Evolutionary conservation across 2,329 filamentous ascomycete genomes (phyloP).

Genomic region (Scleromitrula shiraiana): DNA sequence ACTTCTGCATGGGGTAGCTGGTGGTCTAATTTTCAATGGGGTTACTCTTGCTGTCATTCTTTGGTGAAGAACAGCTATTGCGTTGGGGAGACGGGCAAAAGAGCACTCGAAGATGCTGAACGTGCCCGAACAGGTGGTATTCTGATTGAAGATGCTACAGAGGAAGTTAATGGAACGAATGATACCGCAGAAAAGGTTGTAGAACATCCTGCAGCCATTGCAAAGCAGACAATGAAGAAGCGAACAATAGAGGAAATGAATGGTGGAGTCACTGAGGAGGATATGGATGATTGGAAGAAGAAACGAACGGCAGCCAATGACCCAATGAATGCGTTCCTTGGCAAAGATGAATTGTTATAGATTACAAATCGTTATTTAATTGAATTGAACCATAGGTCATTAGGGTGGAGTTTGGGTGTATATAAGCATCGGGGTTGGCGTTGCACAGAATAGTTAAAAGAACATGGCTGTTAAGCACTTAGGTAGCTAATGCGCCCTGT

Average conservation of each 20-base stretch:
- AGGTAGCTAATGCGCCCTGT: too few species aligned
- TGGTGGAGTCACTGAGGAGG: constrained; percentile 69
- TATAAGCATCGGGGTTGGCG: too few species aligned
- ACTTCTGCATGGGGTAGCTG: constrained; percentile 91
- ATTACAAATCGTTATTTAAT: background rate
- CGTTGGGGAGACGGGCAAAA: constrained; percentile 81
- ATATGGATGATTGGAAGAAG: constrained; percentile 77
- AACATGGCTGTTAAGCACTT: too few species aligned
- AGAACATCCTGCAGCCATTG: constrained; percentile 18
- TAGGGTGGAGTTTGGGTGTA: background rate
- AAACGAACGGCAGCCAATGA: constrained; percentile 69
- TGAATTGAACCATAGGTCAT: background rate
- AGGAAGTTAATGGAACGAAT: constrained; percentile 25
- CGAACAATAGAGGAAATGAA: constrained; percentile 72
- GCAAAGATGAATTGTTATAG: constrained; percentile 54
- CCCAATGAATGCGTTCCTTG: constrained; percentile 77
- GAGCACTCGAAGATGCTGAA: constrained; percentile 71
- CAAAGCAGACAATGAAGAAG: constrained; percentile 46
- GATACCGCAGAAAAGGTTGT: constrained; percentile 29
- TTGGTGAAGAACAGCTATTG: constrained; percentile 95
- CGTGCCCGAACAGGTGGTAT: constrained; percentile 41
- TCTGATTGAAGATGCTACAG: constrained; percentile 21
- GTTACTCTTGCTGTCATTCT: constrained; percentile 91
- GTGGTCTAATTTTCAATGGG: constrained; percentile 95
- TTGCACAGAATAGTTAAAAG: too few species aligned